phyloP scores from a whole-genome alignment of 1,284 basidiomycete genomes.

The Exobasidium rhododendri region DNA sequence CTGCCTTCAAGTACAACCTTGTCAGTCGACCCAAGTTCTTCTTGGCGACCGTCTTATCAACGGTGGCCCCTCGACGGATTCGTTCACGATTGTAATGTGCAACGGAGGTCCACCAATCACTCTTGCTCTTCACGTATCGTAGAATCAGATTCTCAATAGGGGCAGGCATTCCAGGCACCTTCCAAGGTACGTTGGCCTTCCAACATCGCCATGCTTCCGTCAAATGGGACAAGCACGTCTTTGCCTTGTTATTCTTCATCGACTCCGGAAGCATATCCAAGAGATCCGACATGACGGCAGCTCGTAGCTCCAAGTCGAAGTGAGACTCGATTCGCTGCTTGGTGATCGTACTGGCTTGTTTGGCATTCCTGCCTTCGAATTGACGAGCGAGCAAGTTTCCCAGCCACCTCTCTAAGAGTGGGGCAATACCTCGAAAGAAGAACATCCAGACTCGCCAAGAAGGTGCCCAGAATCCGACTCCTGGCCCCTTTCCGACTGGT shows the following conservation, averaged over 20 bases:
- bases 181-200: slow-evolving; percentile 99
- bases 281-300: slow-evolving; percentile 99
- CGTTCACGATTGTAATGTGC: slow-evolving; percentile 90
- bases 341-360: slow-evolving; percentile 81
- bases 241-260: slow-evolving; percentile 97
- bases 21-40: slow-evolving; percentile 89
- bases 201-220: slow-evolving; percentile 94
- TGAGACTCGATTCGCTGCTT: slow-evolving; percentile 99
- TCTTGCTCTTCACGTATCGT: slow-evolving; percentile 98
- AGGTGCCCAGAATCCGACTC: slow-evolving; percentile 98
- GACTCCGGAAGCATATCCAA: slow-evolving; percentile 87
- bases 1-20: slow-evolving; percentile 60
- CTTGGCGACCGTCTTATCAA: slow-evolving; percentile 98
- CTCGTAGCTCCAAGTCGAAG: slow-evolving; percentile 94
- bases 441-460: slow-evolving; percentile 99
- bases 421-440: slow-evolving; percentile 98
- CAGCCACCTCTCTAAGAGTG: slow-evolving; percentile 93
- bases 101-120: slow-evolving; percentile 96
- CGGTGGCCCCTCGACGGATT: slow-evolving; percentile 91
- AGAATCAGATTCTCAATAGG: slow-evolving; percentile 99
- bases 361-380: slow-evolving; percentile 93
- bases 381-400: slow-evolving; percentile 96
- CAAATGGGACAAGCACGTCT: slow-evolving; percentile 95
- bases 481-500: slow-evolving; percentile 97
- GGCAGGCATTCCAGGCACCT: slow-evolving; percentile 93